Evolutionary conservation across 179 eudicot genomes (phyloP).

Genomic region (Pouteria campechiana): DNA sequence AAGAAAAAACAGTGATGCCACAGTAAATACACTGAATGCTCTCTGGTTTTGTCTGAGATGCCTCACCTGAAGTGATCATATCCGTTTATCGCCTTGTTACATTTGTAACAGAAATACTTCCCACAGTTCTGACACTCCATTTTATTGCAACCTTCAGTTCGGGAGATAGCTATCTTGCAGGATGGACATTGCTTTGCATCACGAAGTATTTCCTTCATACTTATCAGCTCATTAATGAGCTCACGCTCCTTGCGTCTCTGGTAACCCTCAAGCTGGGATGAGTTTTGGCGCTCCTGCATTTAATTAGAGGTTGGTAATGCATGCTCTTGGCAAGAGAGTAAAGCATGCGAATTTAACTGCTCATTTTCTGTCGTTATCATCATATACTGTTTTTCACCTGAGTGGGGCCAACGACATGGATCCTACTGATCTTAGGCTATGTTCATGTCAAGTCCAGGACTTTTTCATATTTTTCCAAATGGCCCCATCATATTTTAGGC

Average conservation of each 20-base stretch:
- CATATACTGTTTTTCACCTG: too few relatives aligned
- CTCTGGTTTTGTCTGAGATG: neutral
- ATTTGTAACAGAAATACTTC: slow-evolving; percentile 67
- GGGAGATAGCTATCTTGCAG: slow-evolving; percentile 88
- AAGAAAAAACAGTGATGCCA: neutral
- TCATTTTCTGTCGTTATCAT: too few relatives aligned
- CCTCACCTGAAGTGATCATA: slow-evolving; percentile 94
- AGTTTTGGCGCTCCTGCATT: slow-evolving; percentile 73
- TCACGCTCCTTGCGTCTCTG: slow-evolving; percentile 56
- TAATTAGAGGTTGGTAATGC: too few relatives aligned
- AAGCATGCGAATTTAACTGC: too few relatives aligned
- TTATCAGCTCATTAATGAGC: slow-evolving; percentile 74
- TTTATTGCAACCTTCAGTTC: slow-evolving; percentile 89
- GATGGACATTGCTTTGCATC: slow-evolving; percentile 82
- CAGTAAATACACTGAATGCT: neutral
- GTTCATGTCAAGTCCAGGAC: too few relatives aligned
- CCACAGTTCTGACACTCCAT: slow-evolving; percentile 77
- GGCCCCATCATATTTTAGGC: too few relatives aligned
- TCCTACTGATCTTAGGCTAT: too few relatives aligned
- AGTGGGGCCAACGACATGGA: too few relatives aligned
- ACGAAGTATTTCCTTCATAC: slow-evolving; percentile 57
- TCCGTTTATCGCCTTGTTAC: slow-evolving; percentile 61
- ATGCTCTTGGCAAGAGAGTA: too few relatives aligned
- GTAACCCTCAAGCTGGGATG: slow-evolving; percentile 33
- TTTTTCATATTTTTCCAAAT: too few relatives aligned